Base-by-base conservation (phyloP, 2,329 filamentous ascomycete species). In the Calonectria fujianensis region DNA sequence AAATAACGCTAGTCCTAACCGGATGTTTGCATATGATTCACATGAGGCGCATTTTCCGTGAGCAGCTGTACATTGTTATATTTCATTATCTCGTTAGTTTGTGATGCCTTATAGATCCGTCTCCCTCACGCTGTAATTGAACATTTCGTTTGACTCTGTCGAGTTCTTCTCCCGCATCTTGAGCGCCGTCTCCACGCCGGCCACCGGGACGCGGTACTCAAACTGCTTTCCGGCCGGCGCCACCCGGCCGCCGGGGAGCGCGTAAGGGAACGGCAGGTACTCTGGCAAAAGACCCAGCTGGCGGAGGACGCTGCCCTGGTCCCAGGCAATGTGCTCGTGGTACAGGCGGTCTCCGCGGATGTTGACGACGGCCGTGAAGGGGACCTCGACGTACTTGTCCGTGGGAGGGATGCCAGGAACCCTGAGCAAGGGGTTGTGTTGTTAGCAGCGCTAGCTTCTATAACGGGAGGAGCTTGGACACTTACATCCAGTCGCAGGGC, bases 241-340 rank as follows among this genome's bases (percentile, higher is more conserved):
- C 32, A 52, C 51, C 2, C 50, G 73, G 0, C 79, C 87, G 8
- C 84, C 85, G 0, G 86, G 84, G 0, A 92, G 76, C 0, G 87
- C 77, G 79, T 93, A 90, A 0, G 92, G 92, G 74, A 92, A 94
- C 0, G 90, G 89, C 0, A 94, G 86, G 75, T 91, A 94, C 72
- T 94, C 82, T 1, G 84, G 84, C 70, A 93, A 79, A 57, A 92
- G 77, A 0, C 90, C 91, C 3, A 92, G 80, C 78, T 93, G 92
- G 6, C 88, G 84, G n/a, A 94, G 83, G 11, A 91, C 90, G 0
- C 90, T 93, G 0, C 88, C 91, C 79, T 94, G 92, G 71, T 94
- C 93, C 93, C 93, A 94, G 13, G 89, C 87, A 16, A 94, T 92
- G 75, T 94, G 92, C 79, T 94, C 93, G 71, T 93, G 91, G 73